Evolutionary conservation across 176 grass and related monocot genomes (phyloP).

Genomic region (Zea luxurians): DNA sequence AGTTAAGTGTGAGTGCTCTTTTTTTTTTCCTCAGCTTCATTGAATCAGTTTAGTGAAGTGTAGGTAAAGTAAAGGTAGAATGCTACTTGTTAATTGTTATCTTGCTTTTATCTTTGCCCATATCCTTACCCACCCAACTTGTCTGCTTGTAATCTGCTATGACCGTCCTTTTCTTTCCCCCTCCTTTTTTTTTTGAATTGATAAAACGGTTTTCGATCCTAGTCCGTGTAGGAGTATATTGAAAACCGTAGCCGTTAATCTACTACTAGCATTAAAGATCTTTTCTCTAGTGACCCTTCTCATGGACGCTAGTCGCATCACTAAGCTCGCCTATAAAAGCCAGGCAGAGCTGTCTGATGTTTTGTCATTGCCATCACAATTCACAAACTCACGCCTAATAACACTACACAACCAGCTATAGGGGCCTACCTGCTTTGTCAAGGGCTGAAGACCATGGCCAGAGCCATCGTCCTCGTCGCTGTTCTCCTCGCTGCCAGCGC

Average conservation of each 20-base stretch:
- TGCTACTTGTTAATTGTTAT: neutral
- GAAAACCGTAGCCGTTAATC: neutral
- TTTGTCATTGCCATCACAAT: neutral
- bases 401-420: neutral
- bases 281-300: too few relatives aligned
- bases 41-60: neutral
- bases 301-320: neutral
- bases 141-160: too few relatives aligned
- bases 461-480: neutral
- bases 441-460: slow-evolving; percentile 10
- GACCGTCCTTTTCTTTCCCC: neutral
- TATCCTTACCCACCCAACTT: too few relatives aligned
- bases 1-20: neutral
- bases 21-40: neutral
- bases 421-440: neutral
- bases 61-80: neutral
- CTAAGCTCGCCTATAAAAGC: slow-evolving; percentile 21
- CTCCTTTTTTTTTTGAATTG: neutral
- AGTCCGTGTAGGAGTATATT: neutral
- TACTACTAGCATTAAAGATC: neutral
- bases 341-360: neutral
- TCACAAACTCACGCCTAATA: neutral
- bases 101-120: neutral
- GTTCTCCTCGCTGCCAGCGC: neutral
- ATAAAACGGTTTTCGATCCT: neutral